Evolutionary conservation across 1,284 basidiomycete species (phyloP).

Genomic region (Moesziomyces sp.): DNA sequence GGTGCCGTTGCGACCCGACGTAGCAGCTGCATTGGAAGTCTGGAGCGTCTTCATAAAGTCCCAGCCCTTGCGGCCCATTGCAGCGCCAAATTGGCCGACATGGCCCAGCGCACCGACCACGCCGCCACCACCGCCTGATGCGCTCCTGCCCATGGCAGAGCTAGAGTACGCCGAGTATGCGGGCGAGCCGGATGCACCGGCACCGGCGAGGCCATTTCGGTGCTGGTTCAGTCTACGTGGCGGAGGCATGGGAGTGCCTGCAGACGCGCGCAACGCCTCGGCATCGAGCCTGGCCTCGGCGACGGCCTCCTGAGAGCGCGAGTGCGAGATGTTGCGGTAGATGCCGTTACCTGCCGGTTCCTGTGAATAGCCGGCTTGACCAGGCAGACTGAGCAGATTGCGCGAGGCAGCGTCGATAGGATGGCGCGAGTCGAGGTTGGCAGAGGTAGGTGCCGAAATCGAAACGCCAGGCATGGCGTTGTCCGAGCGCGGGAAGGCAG

Average conservation of each 20-base stretch:
- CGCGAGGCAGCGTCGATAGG: background rate
- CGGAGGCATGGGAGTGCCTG: slow-evolving; percentile 40
- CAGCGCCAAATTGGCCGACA: slow-evolving; percentile 51
- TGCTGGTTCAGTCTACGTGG: slow-evolving; percentile 24
- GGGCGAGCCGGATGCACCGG: background rate
- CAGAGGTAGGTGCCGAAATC: slow-evolving; percentile 17
- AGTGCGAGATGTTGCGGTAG: slow-evolving; percentile 20
- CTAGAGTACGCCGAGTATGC: background rate
- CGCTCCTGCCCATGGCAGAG: slow-evolving; percentile 14
- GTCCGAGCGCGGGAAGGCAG: slow-evolving; percentile 21
- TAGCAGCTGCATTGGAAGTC: slow-evolving; percentile 6
- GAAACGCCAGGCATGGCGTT: background rate
- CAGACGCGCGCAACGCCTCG: slow-evolving; percentile 30
- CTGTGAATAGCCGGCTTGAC: background rate
- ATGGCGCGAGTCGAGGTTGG: background rate
- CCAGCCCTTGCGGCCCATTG: slow-evolving; percentile 55
- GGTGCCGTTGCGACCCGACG: slow-evolving; percentile 3
- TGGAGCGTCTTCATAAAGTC: slow-evolving; percentile 52
- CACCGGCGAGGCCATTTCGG: background rate
- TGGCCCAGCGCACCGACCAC: slow-evolving; percentile 44
- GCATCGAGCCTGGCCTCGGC: slow-evolving; percentile 27
- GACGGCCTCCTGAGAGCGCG: slow-evolving; percentile 33
- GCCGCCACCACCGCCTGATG: slow-evolving; percentile 22
- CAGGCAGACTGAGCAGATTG: slow-evolving; percentile 13
- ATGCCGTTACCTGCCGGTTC: slow-evolving; percentile 4